phyloP scores from a whole-genome alignment of 129 eudicot species.

The Scalesia atractyloides region DNA sequence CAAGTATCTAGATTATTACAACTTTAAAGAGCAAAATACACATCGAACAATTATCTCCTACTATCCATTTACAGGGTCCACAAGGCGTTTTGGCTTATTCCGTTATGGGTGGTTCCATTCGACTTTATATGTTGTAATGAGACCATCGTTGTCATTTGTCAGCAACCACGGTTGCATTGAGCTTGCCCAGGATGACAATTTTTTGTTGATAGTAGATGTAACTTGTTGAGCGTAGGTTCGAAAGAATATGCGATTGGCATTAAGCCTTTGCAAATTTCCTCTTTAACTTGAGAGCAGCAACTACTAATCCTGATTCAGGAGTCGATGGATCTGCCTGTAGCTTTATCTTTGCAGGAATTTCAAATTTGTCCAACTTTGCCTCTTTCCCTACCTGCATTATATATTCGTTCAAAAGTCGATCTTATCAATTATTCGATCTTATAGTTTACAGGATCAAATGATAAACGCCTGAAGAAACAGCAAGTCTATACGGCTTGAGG shows the following conservation, averaged over 20 bases:
- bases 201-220: too few species aligned
- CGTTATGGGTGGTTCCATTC: constrained; percentile 60
- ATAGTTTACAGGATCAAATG: too few species aligned
- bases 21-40: background rate
- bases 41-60: background rate
- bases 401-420: background rate
- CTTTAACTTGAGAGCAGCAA: constrained; percentile 88
- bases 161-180: constrained; percentile 31
- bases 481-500: too few species aligned
- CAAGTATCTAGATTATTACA: background rate
- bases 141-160: constrained; percentile 55
- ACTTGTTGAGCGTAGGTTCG: too few species aligned
- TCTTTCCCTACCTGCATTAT: constrained; percentile 68
- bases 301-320: constrained; percentile 90
- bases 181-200: too few species aligned
- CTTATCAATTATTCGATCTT: too few species aligned
- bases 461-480: too few species aligned
- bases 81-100: constrained; percentile 76
- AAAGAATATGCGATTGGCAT: too few species aligned
- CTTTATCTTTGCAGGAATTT: constrained; percentile 79
- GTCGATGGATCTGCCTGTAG: constrained; percentile 85
- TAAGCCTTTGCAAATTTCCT: too few species aligned
- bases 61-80: constrained; percentile 30
- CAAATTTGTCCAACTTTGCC: constrained; percentile 79
- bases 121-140: constrained; percentile 56